Base-by-base conservation (phyloP, 2,329 filamentous ascomycete species). In the Cladosporium sp. region DNA sequence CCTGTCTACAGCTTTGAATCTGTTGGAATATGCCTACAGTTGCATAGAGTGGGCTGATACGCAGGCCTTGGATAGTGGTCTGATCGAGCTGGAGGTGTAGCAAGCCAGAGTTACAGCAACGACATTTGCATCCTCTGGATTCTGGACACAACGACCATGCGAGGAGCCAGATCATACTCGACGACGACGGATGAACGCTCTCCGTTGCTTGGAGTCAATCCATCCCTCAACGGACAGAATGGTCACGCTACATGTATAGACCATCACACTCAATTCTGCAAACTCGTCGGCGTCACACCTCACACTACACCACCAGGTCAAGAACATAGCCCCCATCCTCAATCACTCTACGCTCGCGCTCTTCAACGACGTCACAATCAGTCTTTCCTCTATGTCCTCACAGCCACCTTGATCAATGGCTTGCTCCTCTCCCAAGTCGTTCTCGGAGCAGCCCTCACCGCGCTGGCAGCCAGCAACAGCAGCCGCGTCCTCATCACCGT, bases 381-480 rank as follows among this genome's bases (percentile, higher is more conserved):
- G 50, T 64, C 58, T 47, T 45, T 53, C 8, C 69, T 64, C 4
- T 71, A 71, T 47, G 43, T 63, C 8, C 62, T 71, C 53, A 68
- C 68, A 8, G 67, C 68, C 3, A 61, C 63, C 1, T 54, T 71
- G 3, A 66, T 63, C 19, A 72, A 71, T 50, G 64, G 64, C 1
- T 57, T 70, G 7, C 59, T 72, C 3, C 61, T 71, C 0, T 61
- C 65, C 0, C 69, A 71, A 50, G 64, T 71, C n/a, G 65, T 71
- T 3, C 63, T 71, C 11, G 69, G 68, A 8, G 69, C 68, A 4
- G 63, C 69, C 0, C 56, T 72, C n/a, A 72, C 69, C 0, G 70
- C 60, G 1, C 61, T 71, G 4, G 70, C 68, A 4, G 70, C 68
- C 1, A 63, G 59, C 29, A 58, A 66, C 42, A 62, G 61, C 2